Percentiles rank a stretch among this genome's conserved stretches.
phyloP scores from a whole-genome alignment of 306 rosid species.

The Lagenaria siceraria region DNA sequence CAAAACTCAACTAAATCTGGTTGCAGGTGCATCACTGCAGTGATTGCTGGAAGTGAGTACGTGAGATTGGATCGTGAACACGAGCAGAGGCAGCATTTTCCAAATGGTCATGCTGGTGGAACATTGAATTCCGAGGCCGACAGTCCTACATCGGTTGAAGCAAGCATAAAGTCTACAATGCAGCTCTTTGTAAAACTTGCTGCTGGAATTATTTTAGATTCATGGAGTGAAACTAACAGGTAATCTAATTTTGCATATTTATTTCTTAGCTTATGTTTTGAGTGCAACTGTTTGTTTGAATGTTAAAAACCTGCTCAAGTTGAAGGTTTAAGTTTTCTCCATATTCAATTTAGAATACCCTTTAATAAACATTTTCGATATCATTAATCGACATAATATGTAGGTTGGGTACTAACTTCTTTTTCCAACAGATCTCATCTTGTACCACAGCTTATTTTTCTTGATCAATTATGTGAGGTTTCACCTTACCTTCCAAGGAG shows the following conservation, averaged over 20 bases:
- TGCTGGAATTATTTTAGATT: slow-evolving; percentile 69
- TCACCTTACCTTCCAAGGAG: slow-evolving; percentile 91
- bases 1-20: slow-evolving; percentile 3
- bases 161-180: slow-evolving; percentile 77
- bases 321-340: not conserved
- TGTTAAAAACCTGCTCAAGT: not conserved
- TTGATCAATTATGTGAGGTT: slow-evolving; percentile 87
- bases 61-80: slow-evolving; percentile 82
- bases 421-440: slow-evolving; percentile 62
- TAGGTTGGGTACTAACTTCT: not conserved
- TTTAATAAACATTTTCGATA: not conserved
- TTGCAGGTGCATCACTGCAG: slow-evolving; percentile 89
- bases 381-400: not conserved
- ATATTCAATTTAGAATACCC: not conserved
- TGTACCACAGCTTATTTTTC: slow-evolving; percentile 79
- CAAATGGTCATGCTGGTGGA: slow-evolving; percentile 55
- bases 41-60: slow-evolving; percentile 80
- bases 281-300: not conserved
- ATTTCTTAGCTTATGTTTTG: not conserved
- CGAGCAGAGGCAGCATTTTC: slow-evolving; percentile 49
- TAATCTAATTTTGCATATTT: slow-evolving; percentile 6
- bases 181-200: slow-evolving; percentile 81
- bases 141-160: slow-evolving; percentile 56
- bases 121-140: slow-evolving; percentile 48
- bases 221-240: slow-evolving; percentile 80